These are phyloP conservation scores for Backusella luteola DNA, from an alignment of 192 early-diverging fungal species.

Conservation along the genomic window DNA sequence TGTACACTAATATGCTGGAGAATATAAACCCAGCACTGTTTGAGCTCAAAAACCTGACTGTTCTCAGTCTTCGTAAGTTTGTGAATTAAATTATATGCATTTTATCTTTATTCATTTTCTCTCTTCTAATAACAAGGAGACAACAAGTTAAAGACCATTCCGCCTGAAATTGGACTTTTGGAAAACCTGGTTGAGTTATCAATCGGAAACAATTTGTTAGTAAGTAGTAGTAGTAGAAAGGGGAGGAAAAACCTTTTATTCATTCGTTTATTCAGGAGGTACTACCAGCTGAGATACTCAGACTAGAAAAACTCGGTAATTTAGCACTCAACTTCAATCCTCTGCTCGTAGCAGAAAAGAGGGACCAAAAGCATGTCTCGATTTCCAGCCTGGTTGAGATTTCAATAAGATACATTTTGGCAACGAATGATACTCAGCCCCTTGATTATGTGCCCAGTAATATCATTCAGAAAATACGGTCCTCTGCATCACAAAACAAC, in stretches of 20 bases:
- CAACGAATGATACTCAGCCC: not conserved
- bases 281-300: slow-evolving; percentile 41
- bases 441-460: not conserved
- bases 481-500: not conserved
- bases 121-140: slow-evolving; percentile 29
- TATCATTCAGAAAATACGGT: not conserved
- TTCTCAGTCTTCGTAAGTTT: slow-evolving; percentile 46
- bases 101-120: not conserved
- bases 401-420: slow-evolving; percentile 7
- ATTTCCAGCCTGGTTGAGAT: slow-evolving; percentile 19
- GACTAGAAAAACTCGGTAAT: slow-evolving; percentile 37
- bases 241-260: too few species aligned
- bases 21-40: slow-evolving; percentile 40
- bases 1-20: slow-evolving; percentile 40
- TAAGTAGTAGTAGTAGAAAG: slow-evolving; percentile 14
- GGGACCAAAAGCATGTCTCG: not conserved
- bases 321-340: slow-evolving; percentile 40
- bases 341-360: not conserved
- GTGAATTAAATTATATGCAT: not conserved
- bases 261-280: slow-evolving; percentile 7
- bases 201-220: slow-evolving; percentile 44
- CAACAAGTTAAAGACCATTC: slow-evolving; percentile 38
- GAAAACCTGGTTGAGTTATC: slow-evolving; percentile 49
- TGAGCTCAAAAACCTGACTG: slow-evolving; percentile 42
- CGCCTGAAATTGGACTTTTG: slow-evolving; percentile 43